phyloP scores from a whole-genome alignment of 2,329 filamentous ascomycete species.

The Diaporthe citrichinensis region DNA sequence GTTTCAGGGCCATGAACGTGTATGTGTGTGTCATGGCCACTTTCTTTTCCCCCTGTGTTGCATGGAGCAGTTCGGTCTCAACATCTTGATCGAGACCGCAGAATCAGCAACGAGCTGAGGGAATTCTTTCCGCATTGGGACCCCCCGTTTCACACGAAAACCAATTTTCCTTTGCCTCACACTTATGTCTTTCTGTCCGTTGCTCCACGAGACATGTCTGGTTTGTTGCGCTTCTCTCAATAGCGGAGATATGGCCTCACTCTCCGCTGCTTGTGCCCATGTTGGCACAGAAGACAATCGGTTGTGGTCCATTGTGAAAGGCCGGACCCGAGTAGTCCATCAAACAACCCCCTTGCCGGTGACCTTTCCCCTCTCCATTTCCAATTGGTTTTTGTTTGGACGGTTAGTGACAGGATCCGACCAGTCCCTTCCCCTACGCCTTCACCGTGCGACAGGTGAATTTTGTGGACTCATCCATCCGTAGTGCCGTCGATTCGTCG shows the following conservation, averaged over 20 bases:
- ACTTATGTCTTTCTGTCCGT: background rate
- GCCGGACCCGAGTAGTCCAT: background rate
- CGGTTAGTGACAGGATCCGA: background rate
- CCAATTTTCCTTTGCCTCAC: conserved; percentile 21
- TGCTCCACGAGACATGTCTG: conserved; percentile 23
- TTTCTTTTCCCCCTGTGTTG: background rate
- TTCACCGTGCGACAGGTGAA: background rate
- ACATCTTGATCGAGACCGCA: conserved; percentile 7
- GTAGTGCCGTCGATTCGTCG: conserved; percentile 31
- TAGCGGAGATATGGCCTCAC: background rate
- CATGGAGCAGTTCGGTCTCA: conserved; percentile 11
- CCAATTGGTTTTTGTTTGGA: background rate
- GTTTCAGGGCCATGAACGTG: conserved; percentile 4
- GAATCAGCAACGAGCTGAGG: conserved; percentile 34
- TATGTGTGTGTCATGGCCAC: background rate
- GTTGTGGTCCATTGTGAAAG: background rate
- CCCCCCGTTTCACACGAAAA: conserved; percentile 16
- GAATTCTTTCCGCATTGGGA: conserved; percentile 16
- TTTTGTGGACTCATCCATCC: conserved; percentile 14
- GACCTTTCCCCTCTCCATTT: background rate
- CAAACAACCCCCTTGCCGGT: background rate
- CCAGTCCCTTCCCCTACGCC: background rate
- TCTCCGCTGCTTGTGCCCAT: background rate
- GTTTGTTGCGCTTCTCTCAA: background rate
- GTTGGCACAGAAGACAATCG: conserved; percentile 14